Base-by-base conservation (phyloP, 2,329 filamentous ascomycete species). In the Rhynchosporium secalis region DNA sequence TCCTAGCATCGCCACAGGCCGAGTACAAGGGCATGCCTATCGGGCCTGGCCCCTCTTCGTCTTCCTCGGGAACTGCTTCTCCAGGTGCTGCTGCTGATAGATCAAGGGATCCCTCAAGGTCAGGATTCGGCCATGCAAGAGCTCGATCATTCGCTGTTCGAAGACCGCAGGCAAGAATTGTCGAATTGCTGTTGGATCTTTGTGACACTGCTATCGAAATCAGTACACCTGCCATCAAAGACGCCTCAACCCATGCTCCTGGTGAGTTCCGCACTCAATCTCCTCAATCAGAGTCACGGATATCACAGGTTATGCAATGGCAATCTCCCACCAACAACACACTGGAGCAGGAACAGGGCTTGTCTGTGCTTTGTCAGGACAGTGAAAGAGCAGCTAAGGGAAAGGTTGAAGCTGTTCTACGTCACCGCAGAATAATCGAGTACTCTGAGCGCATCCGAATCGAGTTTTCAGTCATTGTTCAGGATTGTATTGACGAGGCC, bases 121-220 rank as follows among this genome's bases (percentile, higher is more conserved):
- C 69, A 52, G 89, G 90, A 0, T 84, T 92, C 69, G 89, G 89
- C n/a, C 93, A 96, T 75, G 80, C 86, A 62, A 85, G 94, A 68
- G 90, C 87, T 56, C 86, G 92, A 43, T 96, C 93, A 0, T 99
- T 99, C 77, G 94, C 94, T 58, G 86, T 98, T 57, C 87, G 95
- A 63, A 84, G 95, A 64, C 95, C 95, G 0, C 84, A 97, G 68
- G 91, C 92, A 56, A 87, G 96, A 56, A 97, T 99, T 63, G 93
- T 99, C 12, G 96, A 99, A 76, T 81, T 99, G 43, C 83, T 99
- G 29, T 85, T 99, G 56, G 95, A 99, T 76, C 83, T 99, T 20
- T 98, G 95, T 73, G 95, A 99, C 74, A 99, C 95, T 1, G 89
- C 95, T 4, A 83, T 97, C 52, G 96, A 99, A 75, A 94, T 99